Base-by-base conservation (phyloP, 2,329 filamentous ascomycete genomes). In the Aureobasidium leucospermi region DNA sequence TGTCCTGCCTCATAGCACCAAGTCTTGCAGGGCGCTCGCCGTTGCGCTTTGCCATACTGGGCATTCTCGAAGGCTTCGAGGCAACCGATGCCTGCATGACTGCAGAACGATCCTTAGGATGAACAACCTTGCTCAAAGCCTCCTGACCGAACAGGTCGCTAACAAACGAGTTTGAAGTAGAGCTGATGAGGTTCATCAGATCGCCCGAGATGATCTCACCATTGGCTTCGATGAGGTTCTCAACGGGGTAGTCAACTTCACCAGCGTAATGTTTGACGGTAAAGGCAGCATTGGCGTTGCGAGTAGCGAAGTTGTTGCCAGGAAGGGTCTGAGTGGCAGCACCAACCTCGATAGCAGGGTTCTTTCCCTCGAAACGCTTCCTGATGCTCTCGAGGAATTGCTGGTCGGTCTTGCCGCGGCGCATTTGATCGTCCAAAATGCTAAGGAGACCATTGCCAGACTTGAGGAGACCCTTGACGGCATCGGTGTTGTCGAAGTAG, bases 401-500 rank as follows among this genome's bases (percentile, higher is more conserved):
- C 73, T 88, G 81, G 65, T 99, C 94, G 0, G 87, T 90, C 68
- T 91, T 87, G 66, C 93, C 89, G 58, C 93, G 89, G 51, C 89
- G 87, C 46, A 91, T 96, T 74, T 99, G 94, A 69, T 99, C 94
- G 69, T 99, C 94, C 0, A 99, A 79, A 63, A 99, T 99, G 73
- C 90, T 92, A 19, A 99, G 79, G 41, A 99, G 79, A 46, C 94
- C 94, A 68, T 97, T 97, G 29, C 92, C 90, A 60, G 90, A 81
- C 76, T 97, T 99, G 59, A 99, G 78, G 34, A 99, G 80, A 11
- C 91, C 93, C 68, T 89, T 90, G 62, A 96, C 91, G 9, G 93
- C 91, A 71, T 97, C 94, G 0, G 89, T 91, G 73, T 97, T 99
- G 74, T 99, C 94, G 67, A 96, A 99, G 74, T 97, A 99, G 76